A percentile compares a stretch with the other conserved stretches of the same genome.
These are phyloP conservation scores for Pulveroboletus sp. DNA, from an alignment of 768 basidiomycete species.

Conservation along the genomic window DNA sequence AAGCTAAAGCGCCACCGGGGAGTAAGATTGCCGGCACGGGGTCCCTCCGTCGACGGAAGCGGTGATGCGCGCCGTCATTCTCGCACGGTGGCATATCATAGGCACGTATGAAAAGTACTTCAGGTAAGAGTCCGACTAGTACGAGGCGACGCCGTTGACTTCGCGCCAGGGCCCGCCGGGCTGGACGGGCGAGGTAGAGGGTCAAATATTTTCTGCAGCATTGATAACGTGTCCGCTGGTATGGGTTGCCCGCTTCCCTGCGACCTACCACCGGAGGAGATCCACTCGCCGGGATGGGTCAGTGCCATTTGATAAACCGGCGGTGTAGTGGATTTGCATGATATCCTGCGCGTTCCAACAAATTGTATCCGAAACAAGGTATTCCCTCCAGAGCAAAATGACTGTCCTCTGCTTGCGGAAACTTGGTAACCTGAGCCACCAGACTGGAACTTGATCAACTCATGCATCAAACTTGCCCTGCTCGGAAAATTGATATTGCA, in stretches of 20 bases:
- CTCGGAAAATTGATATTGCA: not conserved
- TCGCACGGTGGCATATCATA: constrained; percentile 13
- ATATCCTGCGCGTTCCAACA: not conserved
- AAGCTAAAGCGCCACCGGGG: constrained; percentile 13
- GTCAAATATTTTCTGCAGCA: constrained; percentile 4
- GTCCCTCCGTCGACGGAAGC: constrained; percentile 10
- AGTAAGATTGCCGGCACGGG: constrained; percentile 5
- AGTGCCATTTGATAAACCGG: not conserved
- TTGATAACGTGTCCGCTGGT: not conserved
- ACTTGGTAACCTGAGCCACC: too few species aligned
- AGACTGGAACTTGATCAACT: not conserved
- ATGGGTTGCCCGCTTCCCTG: constrained; percentile 1
- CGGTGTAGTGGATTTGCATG: too few species aligned
- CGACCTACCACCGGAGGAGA: constrained; percentile 2
- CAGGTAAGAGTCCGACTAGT: constrained; percentile 8
- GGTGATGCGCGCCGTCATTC: constrained; percentile 2
- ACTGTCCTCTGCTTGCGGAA: too few species aligned
- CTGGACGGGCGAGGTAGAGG: not conserved
- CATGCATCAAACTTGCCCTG: not conserved
- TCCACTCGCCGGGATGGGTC: not conserved
- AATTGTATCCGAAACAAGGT: too few species aligned
- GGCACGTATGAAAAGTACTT: not conserved
- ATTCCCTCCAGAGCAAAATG: too few species aligned
- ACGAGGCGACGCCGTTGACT: constrained; percentile 4
- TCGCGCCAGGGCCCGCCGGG: constrained; percentile 5